Evolutionary conservation across 768 basidiomycete genomes (phyloP).

Genomic region (Phylloporus rhodoxanthus): DNA sequence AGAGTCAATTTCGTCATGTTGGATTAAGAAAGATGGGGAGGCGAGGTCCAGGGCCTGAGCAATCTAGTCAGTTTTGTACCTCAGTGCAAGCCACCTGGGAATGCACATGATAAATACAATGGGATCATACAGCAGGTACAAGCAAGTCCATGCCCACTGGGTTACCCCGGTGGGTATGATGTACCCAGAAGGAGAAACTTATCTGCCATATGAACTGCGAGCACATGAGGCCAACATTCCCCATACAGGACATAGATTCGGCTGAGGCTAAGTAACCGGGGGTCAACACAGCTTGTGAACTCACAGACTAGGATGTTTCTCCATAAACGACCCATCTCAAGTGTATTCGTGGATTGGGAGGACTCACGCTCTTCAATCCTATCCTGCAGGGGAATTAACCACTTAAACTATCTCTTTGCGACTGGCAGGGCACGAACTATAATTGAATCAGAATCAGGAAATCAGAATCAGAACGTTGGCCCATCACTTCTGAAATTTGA

Average conservation of each 20-base stretch:
- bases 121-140: not conserved
- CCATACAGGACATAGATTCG: not conserved
- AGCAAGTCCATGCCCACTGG: not conserved
- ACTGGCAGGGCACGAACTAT: not conserved
- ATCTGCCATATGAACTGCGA: not conserved
- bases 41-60: not conserved
- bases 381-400: not conserved
- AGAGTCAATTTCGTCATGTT: conserved; percentile 21
- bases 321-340: too few species aligned
- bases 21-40: not conserved
- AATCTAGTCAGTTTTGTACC: conserved; percentile 15
- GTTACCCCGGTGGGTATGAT: not conserved
- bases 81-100: not conserved
- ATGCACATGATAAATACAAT: not conserved
- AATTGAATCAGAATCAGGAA: not conserved
- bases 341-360: too few species aligned
- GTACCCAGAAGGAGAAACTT: not conserved
- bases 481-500: not conserved
- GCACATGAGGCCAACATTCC: not conserved
- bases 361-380: too few species aligned
- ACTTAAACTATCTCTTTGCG: not conserved
- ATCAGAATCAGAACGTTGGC: not conserved
- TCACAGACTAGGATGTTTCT: too few species aligned
- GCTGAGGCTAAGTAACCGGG: not conserved
- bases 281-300: too few species aligned